Evolutionary conservation across 495 filamentous ascomycete species (phyloP).

Genomic region (Hypoxylon lenormandii): DNA sequence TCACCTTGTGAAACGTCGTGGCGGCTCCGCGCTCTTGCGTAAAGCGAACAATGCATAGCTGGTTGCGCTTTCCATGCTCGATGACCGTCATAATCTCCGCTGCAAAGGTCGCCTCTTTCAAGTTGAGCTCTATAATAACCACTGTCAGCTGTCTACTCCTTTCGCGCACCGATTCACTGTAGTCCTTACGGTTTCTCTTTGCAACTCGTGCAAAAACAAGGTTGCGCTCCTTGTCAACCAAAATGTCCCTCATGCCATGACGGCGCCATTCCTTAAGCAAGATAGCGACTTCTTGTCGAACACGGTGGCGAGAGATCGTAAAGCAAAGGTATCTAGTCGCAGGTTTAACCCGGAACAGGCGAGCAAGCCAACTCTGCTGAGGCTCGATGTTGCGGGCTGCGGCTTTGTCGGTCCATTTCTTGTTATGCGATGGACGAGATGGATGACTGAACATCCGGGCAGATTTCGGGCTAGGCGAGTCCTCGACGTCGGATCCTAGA

Average conservation of each 20-base stretch:
- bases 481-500: constrained; percentile 30
- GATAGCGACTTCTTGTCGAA: constrained; percentile 77
- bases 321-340: constrained; percentile 79
- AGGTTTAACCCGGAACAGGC: constrained; percentile 89
- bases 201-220: constrained; percentile 81
- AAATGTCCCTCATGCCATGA: constrained; percentile 80
- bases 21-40: constrained; percentile 89
- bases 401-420: constrained; percentile 23
- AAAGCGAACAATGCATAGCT: constrained; percentile 81
- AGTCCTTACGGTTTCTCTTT: constrained; percentile 77
- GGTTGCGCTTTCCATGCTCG: constrained; percentile 76
- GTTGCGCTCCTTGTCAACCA: constrained; percentile 76
- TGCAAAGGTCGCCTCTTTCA: constrained; percentile 83
- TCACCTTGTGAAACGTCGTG: constrained; percentile 81
- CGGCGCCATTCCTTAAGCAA: constrained; percentile 81
- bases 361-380: constrained; percentile 84
- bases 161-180: constrained; percentile 4
- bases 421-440: constrained; percentile 11
- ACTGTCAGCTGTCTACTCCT: constrained; percentile 39
- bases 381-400: constrained; percentile 65
- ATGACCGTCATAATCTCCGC: constrained; percentile 86
- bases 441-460: constrained; percentile 24
- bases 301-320: constrained; percentile 71
- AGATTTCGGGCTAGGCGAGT: constrained; percentile 17
- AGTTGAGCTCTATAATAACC: constrained; percentile 68